Evolutionary conservation across 1,139 yeast species (phyloP), one percentile per base, ranked within the genome.

Genomic region (Blastobotrys petasosporus): DNA sequence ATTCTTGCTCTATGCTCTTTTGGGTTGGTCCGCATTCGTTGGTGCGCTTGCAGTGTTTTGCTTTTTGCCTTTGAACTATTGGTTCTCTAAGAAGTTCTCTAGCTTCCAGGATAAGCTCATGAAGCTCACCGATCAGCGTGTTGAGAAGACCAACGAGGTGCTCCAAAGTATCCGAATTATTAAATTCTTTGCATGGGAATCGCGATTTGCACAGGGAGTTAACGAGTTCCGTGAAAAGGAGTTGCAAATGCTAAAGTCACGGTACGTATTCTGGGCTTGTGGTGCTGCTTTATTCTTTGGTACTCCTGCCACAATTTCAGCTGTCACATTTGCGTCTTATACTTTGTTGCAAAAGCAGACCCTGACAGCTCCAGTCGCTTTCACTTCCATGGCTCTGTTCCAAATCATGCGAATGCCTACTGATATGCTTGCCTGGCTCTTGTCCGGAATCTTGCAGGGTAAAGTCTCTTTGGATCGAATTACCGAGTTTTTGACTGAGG

Each of bases 111-210:
- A 84, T 62, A 72, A 71, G 39, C 79, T 84, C 72, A 75, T 92
- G 68, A 78, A 75, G 11, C 74, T 84, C 20, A 88, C 97, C 15
- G 98, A 92, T 65, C 78, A 78, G 64, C 82, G 98, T 67, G 85
- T 92, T 50, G 95, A 88, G 63, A 87, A 85, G 65, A 75, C 90
- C 57, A 92, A 88, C 62, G 98, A 92, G 68, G 79, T 95, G 13
- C 79, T 92, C 57, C 95, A 85, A 66, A 83, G 94, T 55, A 90
- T 92, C 53, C 79, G 97, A 65, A 87, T 92, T 58, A 83, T 92
- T 70, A 92, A 92, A 66, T 88, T 85, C 61, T 92, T 92, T 63
- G 96, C 96, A 4, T 92, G 97, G 97, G 98, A 92, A 66, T 75
- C 79, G 37, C 82, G 83, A 58, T 90, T 92, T 64, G 80, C 77